A percentile compares a stretch with the other conserved stretches of the same genome.
phyloP scores from a whole-genome alignment of 176 grass and related monocot species.

The Saccharum spontaneum region DNA sequence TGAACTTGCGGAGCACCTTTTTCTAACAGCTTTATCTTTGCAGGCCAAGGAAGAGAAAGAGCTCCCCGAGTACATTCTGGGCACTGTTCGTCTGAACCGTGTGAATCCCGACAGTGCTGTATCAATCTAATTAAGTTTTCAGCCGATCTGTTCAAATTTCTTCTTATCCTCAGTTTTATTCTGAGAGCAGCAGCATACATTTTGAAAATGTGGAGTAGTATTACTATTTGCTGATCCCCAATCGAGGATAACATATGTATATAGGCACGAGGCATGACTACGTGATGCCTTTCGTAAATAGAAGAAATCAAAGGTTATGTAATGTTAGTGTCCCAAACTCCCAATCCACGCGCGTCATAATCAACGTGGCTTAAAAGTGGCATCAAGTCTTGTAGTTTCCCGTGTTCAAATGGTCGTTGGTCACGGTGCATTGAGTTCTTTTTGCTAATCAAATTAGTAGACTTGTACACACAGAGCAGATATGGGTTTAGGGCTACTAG shows the following conservation, averaged over 20 bases:
- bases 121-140: slow-evolving; percentile 33
- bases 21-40: slow-evolving; percentile 30
- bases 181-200: neutral
- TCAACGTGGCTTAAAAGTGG: neutral
- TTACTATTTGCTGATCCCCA: slow-evolving; percentile 1
- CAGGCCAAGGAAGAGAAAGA: slow-evolving; percentile 93
- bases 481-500: too few relatives aligned
- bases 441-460: too few relatives aligned
- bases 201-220: slow-evolving; percentile 2
- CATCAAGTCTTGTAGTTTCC: neutral
- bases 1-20: neutral
- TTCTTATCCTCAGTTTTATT: neutral
- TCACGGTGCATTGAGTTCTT: too few relatives aligned
- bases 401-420: neutral
- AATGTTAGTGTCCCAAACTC: neutral
- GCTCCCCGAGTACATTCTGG: slow-evolving; percentile 95
- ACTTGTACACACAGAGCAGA: too few relatives aligned
- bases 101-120: slow-evolving; percentile 60
- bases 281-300: neutral
- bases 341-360: neutral
- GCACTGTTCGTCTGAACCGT: slow-evolving; percentile 78
- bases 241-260: neutral
- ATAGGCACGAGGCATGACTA: neutral
- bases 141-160: neutral
- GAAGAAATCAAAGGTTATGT: neutral